Base-by-base conservation (phyloP, 2,329 filamentous ascomycete genomes). In the Hymenoscyphus infarciens region DNA sequence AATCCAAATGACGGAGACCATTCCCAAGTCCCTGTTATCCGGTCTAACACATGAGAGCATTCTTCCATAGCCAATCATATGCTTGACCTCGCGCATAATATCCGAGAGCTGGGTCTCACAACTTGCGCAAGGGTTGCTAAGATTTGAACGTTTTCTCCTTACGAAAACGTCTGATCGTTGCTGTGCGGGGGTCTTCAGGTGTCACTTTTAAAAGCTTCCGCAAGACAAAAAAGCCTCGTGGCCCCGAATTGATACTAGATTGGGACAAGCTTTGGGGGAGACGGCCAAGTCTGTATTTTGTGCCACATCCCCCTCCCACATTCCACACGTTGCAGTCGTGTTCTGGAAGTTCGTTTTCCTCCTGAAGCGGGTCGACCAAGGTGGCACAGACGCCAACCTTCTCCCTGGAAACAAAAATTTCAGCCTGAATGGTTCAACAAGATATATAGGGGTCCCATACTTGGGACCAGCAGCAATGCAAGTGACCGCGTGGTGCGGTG, bases 81-180 rank as follows among this genome's bases (percentile, higher is more conserved):
- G 29, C 10, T 22, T 15, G 16, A 27, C 25, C 5, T 22, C 49
- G 42, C 45, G 58, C 61, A 67, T 67, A 67, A 66, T 66, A 57
- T 67, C 67, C 63, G 66, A 65, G 59, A 54, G 59, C 59, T 66
- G 65, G 63, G 63, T 64, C 66, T 61, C 59, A 61, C 61, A 61
- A 25, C 27, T 33, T 57, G 54, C 22, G 57, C 60, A 55, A 33
- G 53, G 27, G n/a, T 29, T 55, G 13, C 25, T 33, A 25, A 33
- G 53, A 52, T 52, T 52, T 52, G 53, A 55, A 29, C 22, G 52
- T 29, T 57, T 57, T 38, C 53, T 27, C 45, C 45, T 49, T 39
- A 58, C 52, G 49, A 63, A 64, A 61, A 61, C 61, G 62, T 65
- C 52, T 61, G 62, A 64, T 64, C 62, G 42, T 60, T 57, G 61